A percentile compares a stretch with the other conserved stretches of the same genome.
phyloP scores from a whole-genome alignment of 169 alveolate species.

The Fabrea salina region DNA sequence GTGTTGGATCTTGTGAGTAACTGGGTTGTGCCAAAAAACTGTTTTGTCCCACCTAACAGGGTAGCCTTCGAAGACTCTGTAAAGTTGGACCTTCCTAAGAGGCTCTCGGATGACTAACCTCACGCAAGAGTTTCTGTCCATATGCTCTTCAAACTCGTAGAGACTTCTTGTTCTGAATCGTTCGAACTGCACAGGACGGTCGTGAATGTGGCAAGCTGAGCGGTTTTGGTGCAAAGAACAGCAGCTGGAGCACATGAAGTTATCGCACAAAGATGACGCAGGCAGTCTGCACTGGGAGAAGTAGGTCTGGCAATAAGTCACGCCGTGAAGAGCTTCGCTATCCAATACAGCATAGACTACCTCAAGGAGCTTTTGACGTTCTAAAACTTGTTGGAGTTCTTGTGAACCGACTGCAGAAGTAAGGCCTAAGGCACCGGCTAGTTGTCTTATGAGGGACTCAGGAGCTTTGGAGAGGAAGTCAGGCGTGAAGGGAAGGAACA shows the following conservation, averaged over 20 bases:
- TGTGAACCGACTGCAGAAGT: background rate
- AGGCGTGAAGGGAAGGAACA: conserved; percentile 7
- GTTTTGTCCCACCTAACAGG: conserved; percentile 26
- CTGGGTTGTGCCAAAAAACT: background rate
- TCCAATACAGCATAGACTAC: conserved; percentile 4
- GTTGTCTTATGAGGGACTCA: background rate
- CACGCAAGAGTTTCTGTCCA: background rate
- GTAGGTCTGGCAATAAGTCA: conserved; percentile 20
- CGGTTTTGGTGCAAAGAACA: conserved; percentile 10
- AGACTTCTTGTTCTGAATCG: background rate
- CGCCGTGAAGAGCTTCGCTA: conserved; percentile 35
- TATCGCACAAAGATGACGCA: conserved; percentile 11
- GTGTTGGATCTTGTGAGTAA: background rate
- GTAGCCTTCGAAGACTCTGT: conserved; percentile 17
- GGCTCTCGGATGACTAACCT: background rate
- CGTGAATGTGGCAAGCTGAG: conserved; percentile 22
- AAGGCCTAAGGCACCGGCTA: background rate
- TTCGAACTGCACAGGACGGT: conserved; percentile 3
- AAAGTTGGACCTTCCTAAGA: background rate
- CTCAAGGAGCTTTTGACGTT: conserved; percentile 4
- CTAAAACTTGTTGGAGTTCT: background rate
- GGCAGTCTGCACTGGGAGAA: background rate
- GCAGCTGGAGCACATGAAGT: conserved; percentile 24
- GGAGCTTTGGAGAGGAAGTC: background rate
- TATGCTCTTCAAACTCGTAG: conserved; percentile 2